A percentile compares a stretch with the other conserved stretches of the same genome.
phyloP scores from a whole-genome alignment of 371 early-diverging fungal genomes.

The Circinella minor region DNA sequence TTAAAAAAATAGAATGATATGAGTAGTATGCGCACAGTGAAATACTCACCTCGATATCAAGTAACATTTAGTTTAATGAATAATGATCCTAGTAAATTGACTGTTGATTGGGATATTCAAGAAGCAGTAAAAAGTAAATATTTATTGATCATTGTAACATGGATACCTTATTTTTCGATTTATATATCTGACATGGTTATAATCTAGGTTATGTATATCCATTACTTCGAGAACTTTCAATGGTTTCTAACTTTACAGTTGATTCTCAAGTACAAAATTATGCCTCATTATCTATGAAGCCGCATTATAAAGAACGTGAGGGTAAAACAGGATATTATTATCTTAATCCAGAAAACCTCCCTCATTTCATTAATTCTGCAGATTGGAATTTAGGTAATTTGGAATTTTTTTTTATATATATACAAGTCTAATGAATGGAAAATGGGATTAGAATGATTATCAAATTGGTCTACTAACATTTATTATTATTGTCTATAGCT shows the following conservation, averaged over 20 bases:
- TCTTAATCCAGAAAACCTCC: constrained; percentile 62
- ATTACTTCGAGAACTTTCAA: constrained; percentile 53
- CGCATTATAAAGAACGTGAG: constrained; percentile 45
- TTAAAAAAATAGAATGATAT: constrained; percentile 45
- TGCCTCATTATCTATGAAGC: constrained; percentile 69
- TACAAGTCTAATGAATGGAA: too few species aligned
- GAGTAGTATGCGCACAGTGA: constrained; percentile 71
- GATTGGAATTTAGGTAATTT: constrained; percentile 85
- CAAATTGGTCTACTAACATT: too few species aligned
- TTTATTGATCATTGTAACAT: neutral
- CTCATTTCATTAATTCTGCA: constrained; percentile 87
- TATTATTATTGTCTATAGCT: constrained; percentile 42
- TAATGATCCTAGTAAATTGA: constrained; percentile 65
- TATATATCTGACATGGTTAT: neutral
- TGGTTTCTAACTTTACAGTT: constrained; percentile 62
- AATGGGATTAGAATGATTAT: too few species aligned
- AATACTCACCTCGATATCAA: constrained; percentile 79
- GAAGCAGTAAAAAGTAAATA: constrained; percentile 64
- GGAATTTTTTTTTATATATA: too few species aligned
- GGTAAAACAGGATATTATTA: constrained; percentile 49
- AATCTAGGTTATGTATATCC: constrained; percentile 50
- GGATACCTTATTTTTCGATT: too few species aligned
- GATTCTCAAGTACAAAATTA: constrained; percentile 78
- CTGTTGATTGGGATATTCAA: constrained; percentile 78
- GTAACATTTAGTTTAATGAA: constrained; percentile 80